Evolutionary conservation across 2,329 filamentous ascomycete genomes (phyloP), one percentile per base, ranked within the genome.

Genomic region (Phoma herbarum): DNA sequence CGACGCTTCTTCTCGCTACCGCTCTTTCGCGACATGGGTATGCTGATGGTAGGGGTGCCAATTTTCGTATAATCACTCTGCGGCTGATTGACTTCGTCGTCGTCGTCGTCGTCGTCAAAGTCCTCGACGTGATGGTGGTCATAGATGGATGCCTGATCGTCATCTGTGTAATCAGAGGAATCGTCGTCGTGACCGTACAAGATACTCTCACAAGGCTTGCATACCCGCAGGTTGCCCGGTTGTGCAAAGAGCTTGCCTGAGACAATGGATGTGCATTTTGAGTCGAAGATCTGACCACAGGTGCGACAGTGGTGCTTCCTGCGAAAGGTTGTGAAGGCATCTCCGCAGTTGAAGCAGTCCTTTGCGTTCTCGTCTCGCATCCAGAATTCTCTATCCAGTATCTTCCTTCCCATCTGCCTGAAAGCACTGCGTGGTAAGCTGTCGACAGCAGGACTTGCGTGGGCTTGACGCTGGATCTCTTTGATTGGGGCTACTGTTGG

Each of bases 361-460:
- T 96, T 98, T 59, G 94, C 96, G 62, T 96, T 97, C 72, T 98
- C 95, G 74, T 99, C 95, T 59, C 93, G 91, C 95, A 99, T 99
- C 95, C 94, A 98, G 69, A 97, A 98, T 67, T 98, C 93, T 71
- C 93, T 95, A 75, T 91, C 96, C 44, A 98, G 80, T 8, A 99
- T 89, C 71, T 94, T 93, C 69, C 92, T 91, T 62, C 90, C 88
- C 82, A 97, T 90, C 66, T 90, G 89, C 48, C 76, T 71, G 28
- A 76, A 69, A 4, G 73, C 64, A 33, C 62, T 73, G 22, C 65
- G 72, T 14, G 81, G 79, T 52, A 84, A 73, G 61, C 78, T 77
- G 56, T 75, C 69, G 29, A 60, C 58, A 6, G 73, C 74, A 22
- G 68, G 59, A 4, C 57, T 65, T 5, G 57, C 48, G 11, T 67